Percentiles rank a stretch among this genome's conserved stretches.
These are phyloP conservation scores for Tilletia caries DNA, from an alignment of 1,284 basidiomycete genomes.

Conservation along the genomic window DNA sequence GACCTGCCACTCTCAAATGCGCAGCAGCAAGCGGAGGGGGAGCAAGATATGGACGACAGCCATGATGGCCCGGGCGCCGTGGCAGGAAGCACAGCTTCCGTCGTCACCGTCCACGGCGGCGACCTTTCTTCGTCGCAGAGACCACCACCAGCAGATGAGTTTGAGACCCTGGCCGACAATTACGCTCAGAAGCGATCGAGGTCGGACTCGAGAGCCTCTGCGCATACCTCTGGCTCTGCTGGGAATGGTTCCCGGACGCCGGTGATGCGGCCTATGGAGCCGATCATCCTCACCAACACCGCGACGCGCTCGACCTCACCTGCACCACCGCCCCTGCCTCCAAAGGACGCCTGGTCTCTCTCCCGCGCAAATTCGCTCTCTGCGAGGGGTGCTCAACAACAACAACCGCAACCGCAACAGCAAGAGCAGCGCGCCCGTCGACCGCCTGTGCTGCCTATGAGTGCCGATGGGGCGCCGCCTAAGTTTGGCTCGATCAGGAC, in stretches of 20 bases:
- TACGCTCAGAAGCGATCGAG: background rate
- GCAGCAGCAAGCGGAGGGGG: background rate
- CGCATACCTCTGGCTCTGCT: background rate
- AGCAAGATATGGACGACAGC: too few relatives aligned
- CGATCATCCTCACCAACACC: too few relatives aligned
- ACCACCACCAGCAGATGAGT: too few relatives aligned
- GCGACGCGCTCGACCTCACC: too few relatives aligned
- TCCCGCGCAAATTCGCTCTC: background rate
- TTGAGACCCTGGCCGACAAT: too few relatives aligned
- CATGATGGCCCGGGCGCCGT: background rate
- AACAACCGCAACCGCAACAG: background rate
- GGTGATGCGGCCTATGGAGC: background rate
- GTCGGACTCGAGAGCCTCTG: background rate
- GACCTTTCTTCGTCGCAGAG: background rate
- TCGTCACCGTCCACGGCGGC: background rate
- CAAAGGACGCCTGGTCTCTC: too few relatives aligned
- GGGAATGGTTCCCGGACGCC: background rate
- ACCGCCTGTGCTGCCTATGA: background rate
- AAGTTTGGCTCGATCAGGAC: slow-evolving; percentile 1
- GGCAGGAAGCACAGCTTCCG: background rate
- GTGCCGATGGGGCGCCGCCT: background rate
- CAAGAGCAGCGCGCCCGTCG: too few relatives aligned
- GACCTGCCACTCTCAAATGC: too few relatives aligned
- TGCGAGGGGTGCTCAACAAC: background rate
- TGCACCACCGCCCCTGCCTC: too few relatives aligned